A percentile compares a stretch with the other conserved stretches of the same genome.
These are phyloP conservation scores for Ashbya aceris DNA, from an alignment of 1,139 yeast genomes.

Conservation along the genomic window DNA sequence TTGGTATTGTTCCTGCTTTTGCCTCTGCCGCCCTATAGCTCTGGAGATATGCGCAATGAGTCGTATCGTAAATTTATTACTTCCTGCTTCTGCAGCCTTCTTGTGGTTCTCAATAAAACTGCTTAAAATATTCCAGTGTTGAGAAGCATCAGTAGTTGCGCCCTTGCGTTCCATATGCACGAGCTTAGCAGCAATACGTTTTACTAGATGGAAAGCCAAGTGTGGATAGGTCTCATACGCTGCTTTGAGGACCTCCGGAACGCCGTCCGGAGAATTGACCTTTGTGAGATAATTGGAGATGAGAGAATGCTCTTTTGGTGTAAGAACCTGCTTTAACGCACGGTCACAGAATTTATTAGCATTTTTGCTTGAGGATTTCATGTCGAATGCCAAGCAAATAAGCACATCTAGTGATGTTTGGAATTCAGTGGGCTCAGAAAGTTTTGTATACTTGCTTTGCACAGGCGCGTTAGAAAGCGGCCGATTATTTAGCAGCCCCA, in stretches of 20 bases:
- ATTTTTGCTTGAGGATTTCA: conserved; percentile 7
- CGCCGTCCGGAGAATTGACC: conserved; percentile 11
- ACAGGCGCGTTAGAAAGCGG: conserved; percentile 3
- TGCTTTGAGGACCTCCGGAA: conserved; percentile 14
- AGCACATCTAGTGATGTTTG: conserved; percentile 15
- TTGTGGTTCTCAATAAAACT: conserved; percentile 19
- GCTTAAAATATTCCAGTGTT: conserved; percentile 15
- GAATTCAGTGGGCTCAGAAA: conserved; percentile 12
- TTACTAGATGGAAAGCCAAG: conserved; percentile 17
- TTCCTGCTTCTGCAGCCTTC: conserved; percentile 15
- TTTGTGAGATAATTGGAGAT: conserved; percentile 10
- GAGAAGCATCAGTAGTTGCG: conserved; percentile 9
- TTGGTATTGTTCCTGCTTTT: conserved; percentile 36
- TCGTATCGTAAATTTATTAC: conserved; percentile 12
- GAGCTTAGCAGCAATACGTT: conserved; percentile 10
- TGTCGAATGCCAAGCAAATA: conserved; percentile 20
- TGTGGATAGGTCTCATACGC: conserved; percentile 25
- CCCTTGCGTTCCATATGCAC: conserved; percentile 4
- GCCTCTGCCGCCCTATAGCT: conserved; percentile 12
- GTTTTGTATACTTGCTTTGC: neutral
- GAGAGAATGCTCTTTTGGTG: conserved; percentile 11
- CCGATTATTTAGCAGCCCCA: conserved; percentile 6
- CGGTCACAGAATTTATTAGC: conserved; percentile 16
- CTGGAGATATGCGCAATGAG: conserved; percentile 10
- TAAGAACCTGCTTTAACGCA: conserved; percentile 14